Percentiles rank a stretch among this genome's conserved stretches.
These are phyloP conservation scores for Malus hybrid DNA, from an alignment of 331 rosid species.

Conservation along the genomic window DNA sequence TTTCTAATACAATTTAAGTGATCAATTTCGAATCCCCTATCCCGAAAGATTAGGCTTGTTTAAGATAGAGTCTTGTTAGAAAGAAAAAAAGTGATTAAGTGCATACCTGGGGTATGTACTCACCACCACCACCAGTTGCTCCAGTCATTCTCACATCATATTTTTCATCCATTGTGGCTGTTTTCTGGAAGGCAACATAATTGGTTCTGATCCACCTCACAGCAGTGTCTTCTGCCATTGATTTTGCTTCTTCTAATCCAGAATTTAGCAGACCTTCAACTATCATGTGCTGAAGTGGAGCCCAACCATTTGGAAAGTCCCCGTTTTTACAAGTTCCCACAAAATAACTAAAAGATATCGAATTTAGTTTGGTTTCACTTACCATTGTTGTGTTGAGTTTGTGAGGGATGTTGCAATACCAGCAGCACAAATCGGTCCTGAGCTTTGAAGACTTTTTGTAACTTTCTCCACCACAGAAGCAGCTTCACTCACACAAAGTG, in stretches of 20 bases:
- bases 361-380: not conserved
- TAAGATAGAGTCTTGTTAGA: not conserved
- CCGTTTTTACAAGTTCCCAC: constrained; percentile 22
- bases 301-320: constrained; percentile 99
- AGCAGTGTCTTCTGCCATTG: constrained; percentile 68
- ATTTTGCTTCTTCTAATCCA: constrained; percentile 60
- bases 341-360: too few relatives aligned
- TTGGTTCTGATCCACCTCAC: constrained; percentile 76
- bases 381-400: constrained; percentile 78
- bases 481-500: constrained; percentile 29
- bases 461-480: constrained; percentile 34
- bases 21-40: not conserved
- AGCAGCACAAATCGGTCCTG: constrained; percentile 46
- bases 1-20: not conserved
- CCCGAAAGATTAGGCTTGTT: not conserved
- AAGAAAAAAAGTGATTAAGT: not conserved
- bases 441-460: constrained; percentile 48
- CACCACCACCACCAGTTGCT: constrained; percentile 84
- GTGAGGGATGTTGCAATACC: constrained; percentile 77
- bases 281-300: constrained; percentile 91
- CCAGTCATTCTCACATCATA: constrained; percentile 64
- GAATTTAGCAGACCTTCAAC: constrained; percentile 78
- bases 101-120: constrained; percentile 66
- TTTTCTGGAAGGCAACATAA: constrained; percentile 60
- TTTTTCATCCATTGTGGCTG: constrained; percentile 83